A percentile compares a stretch with the other conserved stretches of the same genome.
These are phyloP conservation scores for Trichoderma orchidacearum DNA, from an alignment of 495 filamentous ascomycete species.

Conservation along the genomic window DNA sequence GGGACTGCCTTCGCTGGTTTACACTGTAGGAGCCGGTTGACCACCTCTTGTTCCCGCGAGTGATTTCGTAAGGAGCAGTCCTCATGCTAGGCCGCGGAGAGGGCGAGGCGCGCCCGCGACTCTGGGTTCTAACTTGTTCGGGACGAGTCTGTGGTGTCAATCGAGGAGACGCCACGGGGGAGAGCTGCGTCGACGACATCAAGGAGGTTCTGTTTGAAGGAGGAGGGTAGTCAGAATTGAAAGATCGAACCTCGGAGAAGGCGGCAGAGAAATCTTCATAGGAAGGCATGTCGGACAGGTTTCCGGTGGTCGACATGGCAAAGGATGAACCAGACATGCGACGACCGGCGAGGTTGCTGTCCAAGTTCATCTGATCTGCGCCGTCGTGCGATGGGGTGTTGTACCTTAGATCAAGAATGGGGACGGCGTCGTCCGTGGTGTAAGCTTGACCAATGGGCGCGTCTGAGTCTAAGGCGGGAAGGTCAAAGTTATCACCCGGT, in stretches of 20 bases:
- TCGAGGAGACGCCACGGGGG: conserved; percentile 44
- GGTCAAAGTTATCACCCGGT: conserved; percentile 33
- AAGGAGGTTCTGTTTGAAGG: conserved; percentile 42
- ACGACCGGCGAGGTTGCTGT: conserved; percentile 26
- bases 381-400: conserved; percentile 22
- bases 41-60: conserved; percentile 56
- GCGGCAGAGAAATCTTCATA: conserved; percentile 46
- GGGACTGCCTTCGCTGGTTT: conserved; percentile 36
- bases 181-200: conserved; percentile 45
- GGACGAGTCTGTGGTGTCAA: conserved; percentile 42
- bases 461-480: conserved; percentile 31
- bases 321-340: conserved; percentile 47
- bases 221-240: conserved; percentile 41
- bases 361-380: conserved; percentile 21
- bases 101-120: conserved; percentile 48
- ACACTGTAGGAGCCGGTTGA: conserved; percentile 52
- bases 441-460: conserved; percentile 41
- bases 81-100: conserved; percentile 50
- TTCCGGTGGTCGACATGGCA: conserved; percentile 42
- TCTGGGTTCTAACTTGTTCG: conserved; percentile 42
- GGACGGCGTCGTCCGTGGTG: conserved; percentile 40
- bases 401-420: conserved; percentile 38
- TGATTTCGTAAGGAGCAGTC: conserved; percentile 47
- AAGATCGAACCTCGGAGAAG: conserved; percentile 40
- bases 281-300: conserved; percentile 41